These are phyloP conservation scores for Xylariaceae sp. DNA, from an alignment of 2,329 filamentous ascomycete species.

Conservation along the genomic window DNA sequence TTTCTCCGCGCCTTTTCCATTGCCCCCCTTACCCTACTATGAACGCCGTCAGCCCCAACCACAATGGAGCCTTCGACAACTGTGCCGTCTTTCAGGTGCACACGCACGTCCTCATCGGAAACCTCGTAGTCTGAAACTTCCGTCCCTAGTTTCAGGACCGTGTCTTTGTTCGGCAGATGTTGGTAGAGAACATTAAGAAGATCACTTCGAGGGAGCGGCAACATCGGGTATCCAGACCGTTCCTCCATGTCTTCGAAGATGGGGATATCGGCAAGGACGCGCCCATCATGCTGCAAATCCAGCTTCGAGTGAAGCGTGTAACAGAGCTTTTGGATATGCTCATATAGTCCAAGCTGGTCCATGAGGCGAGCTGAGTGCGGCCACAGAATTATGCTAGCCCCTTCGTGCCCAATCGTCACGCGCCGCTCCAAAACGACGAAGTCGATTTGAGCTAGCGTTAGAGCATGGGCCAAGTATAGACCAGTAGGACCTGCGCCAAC, in stretches of 20 bases:
- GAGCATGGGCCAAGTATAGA: background rate
- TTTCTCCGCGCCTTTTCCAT: constrained; percentile 3
- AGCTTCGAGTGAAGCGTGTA: background rate
- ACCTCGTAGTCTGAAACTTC: constrained; percentile 4
- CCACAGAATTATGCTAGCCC: background rate
- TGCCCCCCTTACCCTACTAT: constrained; percentile 8
- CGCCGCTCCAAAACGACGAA: background rate
- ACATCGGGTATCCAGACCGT: constrained; percentile 1
- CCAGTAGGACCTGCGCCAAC: background rate
- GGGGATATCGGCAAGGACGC: background rate
- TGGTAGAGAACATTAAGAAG: constrained; percentile 3
- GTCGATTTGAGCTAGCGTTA: background rate
- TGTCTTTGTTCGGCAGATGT: background rate
- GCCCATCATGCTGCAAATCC: background rate
- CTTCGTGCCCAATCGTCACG: background rate
- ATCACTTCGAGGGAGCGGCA: background rate
- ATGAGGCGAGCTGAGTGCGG: background rate
- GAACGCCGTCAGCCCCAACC: constrained; percentile 11
- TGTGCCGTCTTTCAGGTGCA: constrained; percentile 8
- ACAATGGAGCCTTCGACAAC: constrained; percentile 11
- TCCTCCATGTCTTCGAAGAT: background rate
- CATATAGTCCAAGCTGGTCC: constrained; percentile 1
- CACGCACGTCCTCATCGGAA: constrained; percentile 2
- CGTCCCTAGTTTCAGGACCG: background rate
- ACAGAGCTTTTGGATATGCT: background rate